These are phyloP conservation scores for Lasiosphaeria ovina DNA, from an alignment of 495 filamentous ascomycete genomes.

Conservation along the genomic window DNA sequence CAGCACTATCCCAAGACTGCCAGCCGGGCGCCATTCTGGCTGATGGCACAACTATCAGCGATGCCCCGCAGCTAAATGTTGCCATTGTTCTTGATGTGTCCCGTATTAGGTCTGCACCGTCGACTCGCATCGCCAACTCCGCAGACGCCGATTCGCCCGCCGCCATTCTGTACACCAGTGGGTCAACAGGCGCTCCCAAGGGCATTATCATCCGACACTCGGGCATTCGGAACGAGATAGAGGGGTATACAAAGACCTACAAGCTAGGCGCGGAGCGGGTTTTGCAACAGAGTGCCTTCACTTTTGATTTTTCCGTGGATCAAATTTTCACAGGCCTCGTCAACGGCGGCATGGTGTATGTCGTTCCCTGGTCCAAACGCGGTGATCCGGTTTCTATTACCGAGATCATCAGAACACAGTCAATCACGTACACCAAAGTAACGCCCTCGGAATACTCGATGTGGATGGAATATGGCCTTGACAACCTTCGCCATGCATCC, in stretches of 20 bases:
- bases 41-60: no score
- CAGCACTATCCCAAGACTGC: no score
- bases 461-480: conserved; percentile 19
- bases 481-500: background rate
- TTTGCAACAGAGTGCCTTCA: conserved; percentile 33
- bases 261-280: conserved; percentile 16
- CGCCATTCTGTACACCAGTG: conserved; percentile 48
- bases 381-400: conserved; percentile 25
- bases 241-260: background rate
- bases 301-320: conserved; percentile 30
- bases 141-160: conserved; percentile 15
- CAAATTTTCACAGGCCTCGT: conserved; percentile 30
- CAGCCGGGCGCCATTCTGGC: no score
- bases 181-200: conserved; percentile 47
- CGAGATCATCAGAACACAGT: conserved; percentile 17
- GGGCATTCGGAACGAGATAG: conserved; percentile 23
- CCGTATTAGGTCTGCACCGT: no score
- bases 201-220: conserved; percentile 39
- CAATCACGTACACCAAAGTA: conserved; percentile 27
- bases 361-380: conserved; percentile 19
- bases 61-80: no score
- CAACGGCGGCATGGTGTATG: conserved; percentile 24
- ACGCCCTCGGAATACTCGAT: conserved; percentile 25
- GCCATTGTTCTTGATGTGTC: no score
- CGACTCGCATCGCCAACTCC: no score